These are phyloP conservation scores for Colletotrichum musicola DNA, from an alignment of 2,329 filamentous ascomycete genomes.

Conservation along the genomic window DNA sequence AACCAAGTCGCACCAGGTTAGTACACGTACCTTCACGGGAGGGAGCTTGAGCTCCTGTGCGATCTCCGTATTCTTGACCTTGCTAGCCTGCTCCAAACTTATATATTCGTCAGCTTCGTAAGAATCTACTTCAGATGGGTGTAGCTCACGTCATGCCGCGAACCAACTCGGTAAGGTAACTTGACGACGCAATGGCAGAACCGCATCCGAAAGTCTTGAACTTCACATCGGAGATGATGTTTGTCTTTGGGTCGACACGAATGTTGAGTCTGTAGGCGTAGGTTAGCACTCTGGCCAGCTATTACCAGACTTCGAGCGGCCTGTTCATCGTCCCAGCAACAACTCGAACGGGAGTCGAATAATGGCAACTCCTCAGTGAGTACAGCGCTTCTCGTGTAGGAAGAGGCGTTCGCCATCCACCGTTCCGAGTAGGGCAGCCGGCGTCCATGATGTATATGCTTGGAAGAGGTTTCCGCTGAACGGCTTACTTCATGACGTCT, in stretches of 20 bases:
- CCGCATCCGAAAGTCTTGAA: slow-evolving; percentile 99
- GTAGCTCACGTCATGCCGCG: slow-evolving; percentile 81
- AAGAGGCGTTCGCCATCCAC: too few relatives aligned
- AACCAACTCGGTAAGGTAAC: slow-evolving; percentile 96
- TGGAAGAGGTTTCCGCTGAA: neutral
- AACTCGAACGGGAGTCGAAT: too few relatives aligned
- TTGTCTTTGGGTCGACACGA: slow-evolving; percentile 87
- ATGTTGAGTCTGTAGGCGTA: slow-evolving; percentile 71
- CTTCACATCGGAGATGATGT: slow-evolving; percentile 93
- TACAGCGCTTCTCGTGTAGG: too few relatives aligned
- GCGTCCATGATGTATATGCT: neutral
- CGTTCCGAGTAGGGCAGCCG: neutral
- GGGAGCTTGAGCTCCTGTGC: slow-evolving; percentile 94
- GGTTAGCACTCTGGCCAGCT: slow-evolving; percentile 10
- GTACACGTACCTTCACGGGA: slow-evolving; percentile 79
- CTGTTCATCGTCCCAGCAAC: neutral
- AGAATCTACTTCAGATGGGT: too few relatives aligned
- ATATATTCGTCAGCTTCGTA: neutral
- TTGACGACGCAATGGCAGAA: slow-evolving; percentile 92
- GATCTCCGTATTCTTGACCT: slow-evolving; percentile 97
- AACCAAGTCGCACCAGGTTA: neutral
- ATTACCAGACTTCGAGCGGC: too few relatives aligned
- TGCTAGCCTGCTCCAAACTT: slow-evolving; percentile 85
- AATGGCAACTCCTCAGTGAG: too few relatives aligned
- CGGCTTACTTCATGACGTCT: slow-evolving; percentile 82